Conservation (phyloP, 805 yeast species). For the Wickerhamiella galacta region DNA sequence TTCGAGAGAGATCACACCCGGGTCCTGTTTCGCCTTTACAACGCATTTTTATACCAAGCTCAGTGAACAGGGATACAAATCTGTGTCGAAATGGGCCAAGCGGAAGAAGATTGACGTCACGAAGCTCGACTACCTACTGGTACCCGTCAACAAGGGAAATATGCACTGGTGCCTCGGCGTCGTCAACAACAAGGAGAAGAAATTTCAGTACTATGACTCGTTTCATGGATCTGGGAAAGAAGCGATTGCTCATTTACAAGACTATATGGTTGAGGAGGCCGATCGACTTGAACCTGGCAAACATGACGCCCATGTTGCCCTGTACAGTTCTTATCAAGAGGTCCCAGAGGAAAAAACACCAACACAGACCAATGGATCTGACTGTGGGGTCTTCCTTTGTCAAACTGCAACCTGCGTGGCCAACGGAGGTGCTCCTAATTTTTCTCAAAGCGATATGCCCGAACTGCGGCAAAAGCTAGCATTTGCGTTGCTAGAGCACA, state of each 20-base stretch:
- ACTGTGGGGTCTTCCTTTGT: constrained; percentile 90
- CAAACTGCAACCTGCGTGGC: constrained; percentile 52
- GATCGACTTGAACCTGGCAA: constrained; percentile 29
- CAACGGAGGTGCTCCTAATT: constrained; percentile 32
- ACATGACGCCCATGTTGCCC: constrained; percentile 17
- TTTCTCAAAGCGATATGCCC: constrained; percentile 53
- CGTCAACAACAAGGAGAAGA: constrained; percentile 41
- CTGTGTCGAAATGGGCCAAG: constrained; percentile 75
- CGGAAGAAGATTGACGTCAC: constrained; percentile 53
- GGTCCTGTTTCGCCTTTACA: constrained; percentile 59
- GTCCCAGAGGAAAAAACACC: constrained; percentile 36
- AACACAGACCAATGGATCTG: constrained; percentile 76
- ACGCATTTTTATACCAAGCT: constrained; percentile 76
- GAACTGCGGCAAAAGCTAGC: constrained; percentile 53
- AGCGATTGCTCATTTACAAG: constrained; percentile 31
- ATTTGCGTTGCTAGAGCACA: constrained; percentile 25
- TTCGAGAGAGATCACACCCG: constrained; percentile 27
- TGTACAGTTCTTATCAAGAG: constrained; percentile 19
- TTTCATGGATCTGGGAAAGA: constrained; percentile 30
- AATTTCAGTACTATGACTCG: constrained; percentile 66
- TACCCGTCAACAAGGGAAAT: constrained; percentile 70
- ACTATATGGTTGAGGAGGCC: constrained; percentile 56
- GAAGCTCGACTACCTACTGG: constrained; percentile 46
- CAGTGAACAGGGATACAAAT: constrained; percentile 53
- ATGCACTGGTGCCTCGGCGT: constrained; percentile 89